Evolutionary conservation across 2,329 filamentous ascomycete genomes (phyloP).

Genomic region (Colletotrichum lindemuthianum): DNA sequence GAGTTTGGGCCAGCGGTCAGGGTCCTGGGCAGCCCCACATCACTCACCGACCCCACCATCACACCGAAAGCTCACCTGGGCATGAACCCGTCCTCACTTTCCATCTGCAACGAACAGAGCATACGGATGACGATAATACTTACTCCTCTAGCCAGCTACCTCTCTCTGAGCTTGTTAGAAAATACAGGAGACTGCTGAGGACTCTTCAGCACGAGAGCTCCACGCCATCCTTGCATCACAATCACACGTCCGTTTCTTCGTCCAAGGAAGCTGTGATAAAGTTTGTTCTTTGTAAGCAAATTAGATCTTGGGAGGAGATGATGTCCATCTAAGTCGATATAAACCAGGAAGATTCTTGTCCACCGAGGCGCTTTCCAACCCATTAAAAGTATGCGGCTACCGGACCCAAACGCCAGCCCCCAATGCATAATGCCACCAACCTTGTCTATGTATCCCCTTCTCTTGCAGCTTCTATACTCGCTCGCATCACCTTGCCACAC

Average conservation of each 20-base stretch:
- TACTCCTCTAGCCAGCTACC: too few relatives aligned
- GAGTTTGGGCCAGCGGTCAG: neutral
- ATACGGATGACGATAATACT: too few relatives aligned
- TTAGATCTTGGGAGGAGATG: neutral
- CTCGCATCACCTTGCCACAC: conserved; percentile 39
- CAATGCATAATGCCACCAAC: conserved; percentile 23
- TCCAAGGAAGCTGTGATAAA: neutral
- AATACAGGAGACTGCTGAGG: too few relatives aligned
- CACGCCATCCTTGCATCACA: neutral
- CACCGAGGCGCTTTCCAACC: conserved; percentile 23
- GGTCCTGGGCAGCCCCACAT: conserved; percentile 17
- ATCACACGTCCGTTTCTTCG: neutral
- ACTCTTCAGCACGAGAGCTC: too few relatives aligned
- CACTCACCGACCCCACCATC: conserved; percentile 2
- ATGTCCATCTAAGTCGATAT: neutral
- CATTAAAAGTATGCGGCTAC: conserved; percentile 13
- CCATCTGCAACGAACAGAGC: neutral
- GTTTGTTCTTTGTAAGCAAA: conserved; percentile 1
- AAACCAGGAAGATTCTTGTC: conserved; percentile 22
- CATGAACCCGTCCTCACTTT: too few relatives aligned
- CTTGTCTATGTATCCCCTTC: conserved; percentile 21
- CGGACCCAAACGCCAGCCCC: conserved; percentile 30
- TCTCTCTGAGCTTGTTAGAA: too few relatives aligned
- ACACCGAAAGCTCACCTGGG: neutral
- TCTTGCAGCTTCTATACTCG: neutral